phyloP scores from a whole-genome alignment of 129 eudicot genomes.

The Ambrosia artemisiifolia region DNA sequence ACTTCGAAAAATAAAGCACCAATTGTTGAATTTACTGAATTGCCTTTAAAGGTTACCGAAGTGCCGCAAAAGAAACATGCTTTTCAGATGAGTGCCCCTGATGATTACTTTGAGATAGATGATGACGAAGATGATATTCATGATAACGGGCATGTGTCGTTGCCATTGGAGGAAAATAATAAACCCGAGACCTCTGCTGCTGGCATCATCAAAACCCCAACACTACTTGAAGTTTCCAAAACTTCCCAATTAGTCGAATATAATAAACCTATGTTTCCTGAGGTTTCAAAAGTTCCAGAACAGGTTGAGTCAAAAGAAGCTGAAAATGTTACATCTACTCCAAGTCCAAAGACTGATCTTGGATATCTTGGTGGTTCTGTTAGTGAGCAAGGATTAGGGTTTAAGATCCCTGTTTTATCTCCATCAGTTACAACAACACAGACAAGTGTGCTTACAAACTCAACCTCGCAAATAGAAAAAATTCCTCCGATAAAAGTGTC shows the following conservation, averaged over 20 bases:
- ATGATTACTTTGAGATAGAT: slow-evolving; percentile 47
- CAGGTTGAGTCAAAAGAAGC: slow-evolving; percentile 29
- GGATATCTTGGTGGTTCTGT: slow-evolving; percentile 24
- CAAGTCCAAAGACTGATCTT: slow-evolving; percentile 11
- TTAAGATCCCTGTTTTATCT: slow-evolving; percentile 27
- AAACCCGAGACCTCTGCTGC: slow-evolving; percentile 24
- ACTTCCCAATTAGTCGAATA: slow-evolving; percentile 14
- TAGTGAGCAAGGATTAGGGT: slow-evolving; percentile 22
- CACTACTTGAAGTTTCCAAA: slow-evolving; percentile 4
- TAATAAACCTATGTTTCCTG: slow-evolving; percentile 20
- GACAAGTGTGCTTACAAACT: slow-evolving; percentile 14
- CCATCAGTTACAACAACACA: slow-evolving; percentile 19
- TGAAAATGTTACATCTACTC: slow-evolving; percentile 3
- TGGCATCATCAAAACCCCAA: slow-evolving; percentile 13
- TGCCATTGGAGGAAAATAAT: slow-evolving; percentile 11
- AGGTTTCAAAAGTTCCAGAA: slow-evolving; percentile 25
- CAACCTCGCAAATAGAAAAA: slow-evolving; percentile 20
- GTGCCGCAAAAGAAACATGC: slow-evolving; percentile 46
- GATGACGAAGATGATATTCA: slow-evolving; percentile 38
- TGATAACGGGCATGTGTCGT: slow-evolving; percentile 35
- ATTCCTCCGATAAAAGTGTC: slow-evolving; percentile 26
- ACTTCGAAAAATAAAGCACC: slow-evolving; percentile 21
- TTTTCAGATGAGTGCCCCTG: slow-evolving; percentile 73
- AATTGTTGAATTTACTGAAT: slow-evolving; percentile 15
- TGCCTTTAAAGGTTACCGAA: slow-evolving; percentile 16